Conservation (phyloP, 2,329 filamentous ascomycete genomes). For the Epichloe hybrida region DNA sequence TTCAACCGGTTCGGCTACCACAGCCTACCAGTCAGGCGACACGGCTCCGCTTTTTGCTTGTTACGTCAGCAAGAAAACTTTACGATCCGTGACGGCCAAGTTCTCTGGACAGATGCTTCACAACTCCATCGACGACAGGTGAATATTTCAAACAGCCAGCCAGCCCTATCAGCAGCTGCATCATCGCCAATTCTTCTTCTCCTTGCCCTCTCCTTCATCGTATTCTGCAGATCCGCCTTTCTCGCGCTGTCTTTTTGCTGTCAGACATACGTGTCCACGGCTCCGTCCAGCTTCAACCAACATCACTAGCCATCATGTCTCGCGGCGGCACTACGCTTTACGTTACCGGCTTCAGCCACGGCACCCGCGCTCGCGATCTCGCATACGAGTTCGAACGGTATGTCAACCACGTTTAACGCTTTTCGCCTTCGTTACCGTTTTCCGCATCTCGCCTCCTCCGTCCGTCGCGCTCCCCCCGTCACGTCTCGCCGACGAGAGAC, state of each 20-base stretch:
- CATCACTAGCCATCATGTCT: constrained; percentile 51
- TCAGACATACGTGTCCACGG: constrained; percentile 4
- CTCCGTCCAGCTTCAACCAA: constrained; percentile 2
- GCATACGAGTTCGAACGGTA: constrained; percentile 99
- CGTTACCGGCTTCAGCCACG: constrained; percentile 97
- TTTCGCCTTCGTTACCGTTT: constrained; percentile 25
- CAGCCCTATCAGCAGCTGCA: constrained; percentile 2
- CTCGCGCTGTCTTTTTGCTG: neutral
- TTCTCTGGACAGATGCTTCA: neutral
- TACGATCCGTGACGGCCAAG: constrained; percentile 3
- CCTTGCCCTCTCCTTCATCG: neutral
- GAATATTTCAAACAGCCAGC: neutral
- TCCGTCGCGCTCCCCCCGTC: constrained; percentile 23
- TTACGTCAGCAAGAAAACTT: constrained; percentile 13
- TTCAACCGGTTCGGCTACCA: too few species aligned
- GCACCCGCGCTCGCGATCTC: constrained; percentile 95
- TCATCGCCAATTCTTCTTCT: constrained; percentile 1
- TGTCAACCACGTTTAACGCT: constrained; percentile 46
- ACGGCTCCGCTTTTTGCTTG: neutral
- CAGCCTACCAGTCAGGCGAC: neutral
- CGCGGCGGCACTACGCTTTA: constrained; percentile 89
- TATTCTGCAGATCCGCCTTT: neutral
- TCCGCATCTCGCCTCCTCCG: constrained; percentile 26
- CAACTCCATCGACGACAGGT: constrained; percentile 3
- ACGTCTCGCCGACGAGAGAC: constrained; percentile 21